A percentile compares a stretch with the other conserved stretches of the same genome.
Conservation (phyloP, 78 protist species). For the Dictyostelium brefeldianum region DNA sequence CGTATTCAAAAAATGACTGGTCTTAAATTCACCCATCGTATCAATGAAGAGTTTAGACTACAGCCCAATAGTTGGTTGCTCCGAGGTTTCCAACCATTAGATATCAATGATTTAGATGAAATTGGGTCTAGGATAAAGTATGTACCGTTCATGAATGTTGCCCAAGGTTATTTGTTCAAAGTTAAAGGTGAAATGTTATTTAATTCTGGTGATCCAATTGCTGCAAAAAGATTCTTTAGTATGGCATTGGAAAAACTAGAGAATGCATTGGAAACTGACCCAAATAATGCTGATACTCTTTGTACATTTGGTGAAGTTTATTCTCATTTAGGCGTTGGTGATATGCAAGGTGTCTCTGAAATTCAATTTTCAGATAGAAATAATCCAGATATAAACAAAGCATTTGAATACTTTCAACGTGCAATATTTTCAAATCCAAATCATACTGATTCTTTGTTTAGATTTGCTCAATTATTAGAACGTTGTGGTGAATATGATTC, state of each 20-base stretch:
- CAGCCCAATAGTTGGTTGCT: slow-evolving; percentile 78
- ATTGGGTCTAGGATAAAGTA: slow-evolving; percentile 82
- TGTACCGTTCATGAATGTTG: slow-evolving; percentile 75
- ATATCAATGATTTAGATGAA: slow-evolving; percentile 82
- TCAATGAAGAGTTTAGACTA: slow-evolving; percentile 64
- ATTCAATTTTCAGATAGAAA: slow-evolving; percentile 17
- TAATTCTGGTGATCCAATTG: slow-evolving; percentile 71
- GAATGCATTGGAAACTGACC: slow-evolving; percentile 82
- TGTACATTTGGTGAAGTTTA: slow-evolving; percentile 79
- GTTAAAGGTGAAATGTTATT: slow-evolving; percentile 75
- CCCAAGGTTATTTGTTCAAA: slow-evolving; percentile 81
- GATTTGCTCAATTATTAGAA: slow-evolving; percentile 85
- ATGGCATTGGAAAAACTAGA: slow-evolving; percentile 78
- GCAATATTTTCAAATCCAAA: slow-evolving; percentile 72
- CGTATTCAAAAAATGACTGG: slow-evolving; percentile 84
- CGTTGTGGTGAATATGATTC: slow-evolving; percentile 51
- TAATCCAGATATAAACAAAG: slow-evolving; percentile 64
- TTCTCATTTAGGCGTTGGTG: slow-evolving; percentile 58
- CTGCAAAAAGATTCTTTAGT: slow-evolving; percentile 72
- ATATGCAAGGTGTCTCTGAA: slow-evolving; percentile 40
- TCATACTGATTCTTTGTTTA: slow-evolving; percentile 61
- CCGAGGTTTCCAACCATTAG: slow-evolving; percentile 75
- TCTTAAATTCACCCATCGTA: slow-evolving; percentile 49
- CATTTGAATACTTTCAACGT: slow-evolving; percentile 63
- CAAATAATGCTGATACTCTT: slow-evolving; percentile 68